Evolutionary conservation across 139 green algal species (phyloP).

Genomic region (Coelastrella sp.): DNA sequence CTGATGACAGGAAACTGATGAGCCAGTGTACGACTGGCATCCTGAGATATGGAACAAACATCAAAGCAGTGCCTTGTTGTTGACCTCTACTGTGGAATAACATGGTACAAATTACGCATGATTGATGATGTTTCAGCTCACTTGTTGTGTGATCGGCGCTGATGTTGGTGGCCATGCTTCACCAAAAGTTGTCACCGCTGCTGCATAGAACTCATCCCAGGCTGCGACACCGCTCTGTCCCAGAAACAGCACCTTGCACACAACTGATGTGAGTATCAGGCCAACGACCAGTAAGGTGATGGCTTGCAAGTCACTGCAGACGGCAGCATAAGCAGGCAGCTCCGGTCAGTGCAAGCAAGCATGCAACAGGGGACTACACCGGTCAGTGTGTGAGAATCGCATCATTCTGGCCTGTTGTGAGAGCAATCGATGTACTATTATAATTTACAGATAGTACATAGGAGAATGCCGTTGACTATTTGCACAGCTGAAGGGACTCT

Average conservation of each 20-base stretch:
- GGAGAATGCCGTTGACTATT: too few species aligned
- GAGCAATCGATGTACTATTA: not conserved
- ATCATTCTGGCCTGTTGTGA: not conserved
- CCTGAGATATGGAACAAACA: not conserved
- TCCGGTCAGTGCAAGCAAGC: not conserved
- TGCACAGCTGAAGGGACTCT: too few species aligned
- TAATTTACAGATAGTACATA: too few species aligned
- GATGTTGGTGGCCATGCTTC: not conserved
- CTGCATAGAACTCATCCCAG: conserved; percentile 7
- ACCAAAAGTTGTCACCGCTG: conserved; percentile 7
- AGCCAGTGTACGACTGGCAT: too few species aligned
- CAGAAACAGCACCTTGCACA: conserved; percentile 17
- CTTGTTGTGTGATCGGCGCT: not conserved
- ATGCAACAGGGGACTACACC: not conserved
- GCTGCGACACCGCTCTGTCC: not conserved
- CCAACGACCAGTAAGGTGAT: not conserved
- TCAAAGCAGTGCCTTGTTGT: not conserved
- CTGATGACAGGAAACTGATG: too few species aligned
- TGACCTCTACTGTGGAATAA: not conserved
- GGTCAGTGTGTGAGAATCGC: not conserved
- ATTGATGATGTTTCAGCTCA: not conserved
- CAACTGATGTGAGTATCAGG: not conserved
- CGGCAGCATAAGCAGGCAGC: not conserved
- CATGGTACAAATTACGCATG: not conserved
- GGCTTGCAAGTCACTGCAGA: conserved; percentile 26